Conservation (phyloP, 805 yeast species). For the Blastobotrys peoriensis region DNA sequence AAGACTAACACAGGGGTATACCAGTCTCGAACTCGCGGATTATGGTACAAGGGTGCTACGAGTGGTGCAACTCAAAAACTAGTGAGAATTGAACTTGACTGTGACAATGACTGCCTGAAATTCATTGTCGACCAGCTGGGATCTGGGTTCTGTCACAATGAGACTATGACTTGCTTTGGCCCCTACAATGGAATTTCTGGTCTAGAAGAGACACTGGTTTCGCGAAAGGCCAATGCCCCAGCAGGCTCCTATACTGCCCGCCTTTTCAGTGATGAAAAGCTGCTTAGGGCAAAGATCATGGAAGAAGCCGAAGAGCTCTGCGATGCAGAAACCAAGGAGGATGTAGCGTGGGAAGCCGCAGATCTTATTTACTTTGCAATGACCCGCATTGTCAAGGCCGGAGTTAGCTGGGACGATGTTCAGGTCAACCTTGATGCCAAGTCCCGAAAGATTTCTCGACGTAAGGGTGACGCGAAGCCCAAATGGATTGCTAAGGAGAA, state of each 20-base stretch:
- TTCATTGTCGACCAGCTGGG: conserved; percentile 83
- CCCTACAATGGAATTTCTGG: conserved; percentile 57
- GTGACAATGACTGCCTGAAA: conserved; percentile 88
- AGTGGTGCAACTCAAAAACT: conserved; percentile 93
- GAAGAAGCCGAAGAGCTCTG: conserved; percentile 96
- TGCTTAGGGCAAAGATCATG: conserved; percentile 75
- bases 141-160: conserved; percentile 88
- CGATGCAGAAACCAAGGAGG: conserved; percentile 64
- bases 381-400: conserved; percentile 63
- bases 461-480: conserved; percentile 94
- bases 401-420: conserved; percentile 73
- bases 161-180: conserved; percentile 78
- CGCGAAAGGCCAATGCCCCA: conserved; percentile 66
- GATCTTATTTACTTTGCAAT: conserved; percentile 70
- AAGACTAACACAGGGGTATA: conserved; percentile 82
- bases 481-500: conserved; percentile 45
- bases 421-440: conserved; percentile 81
- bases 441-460: conserved; percentile 78
- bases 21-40: conserved; percentile 81
- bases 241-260: conserved; percentile 93
- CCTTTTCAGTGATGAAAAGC: conserved; percentile 67
- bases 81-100: conserved; percentile 63
- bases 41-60: conserved; percentile 95
- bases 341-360: conserved; percentile 96
- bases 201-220: conserved; percentile 59